phyloP scores from a whole-genome alignment of 2,329 filamentous ascomycete genomes.

The Trichoderma guizhouense region DNA sequence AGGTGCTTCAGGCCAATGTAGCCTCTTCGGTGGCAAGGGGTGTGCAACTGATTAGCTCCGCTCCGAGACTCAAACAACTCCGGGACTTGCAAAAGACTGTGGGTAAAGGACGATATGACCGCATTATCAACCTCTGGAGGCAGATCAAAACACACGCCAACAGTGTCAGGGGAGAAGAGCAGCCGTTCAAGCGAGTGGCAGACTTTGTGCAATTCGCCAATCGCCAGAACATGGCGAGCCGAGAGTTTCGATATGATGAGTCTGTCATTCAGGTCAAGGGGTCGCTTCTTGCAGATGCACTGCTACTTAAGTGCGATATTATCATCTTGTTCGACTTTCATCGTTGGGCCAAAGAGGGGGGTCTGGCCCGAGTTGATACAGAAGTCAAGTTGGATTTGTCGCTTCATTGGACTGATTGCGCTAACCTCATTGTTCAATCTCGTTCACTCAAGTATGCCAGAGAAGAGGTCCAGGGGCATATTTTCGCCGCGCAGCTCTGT shows the following conservation, averaged over 20 bases:
- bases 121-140: constrained; percentile 16
- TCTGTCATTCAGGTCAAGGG: constrained; percentile 36
- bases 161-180: constrained; percentile 42
- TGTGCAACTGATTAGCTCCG: not conserved
- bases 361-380: not conserved
- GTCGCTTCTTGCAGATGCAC: constrained; percentile 39
- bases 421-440: constrained; percentile 39
- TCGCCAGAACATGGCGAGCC: constrained; percentile 24
- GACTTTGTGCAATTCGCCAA: constrained; percentile 42
- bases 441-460: constrained; percentile 33
- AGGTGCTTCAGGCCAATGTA: not conserved
- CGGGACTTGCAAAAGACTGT: not conserved
- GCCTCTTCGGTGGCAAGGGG: not conserved
- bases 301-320: constrained; percentile 49
- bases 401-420: constrained; percentile 38
- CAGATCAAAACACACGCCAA: constrained; percentile 16
- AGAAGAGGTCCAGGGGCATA: constrained; percentile 48
- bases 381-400: constrained; percentile 28
- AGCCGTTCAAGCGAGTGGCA: constrained; percentile 47
- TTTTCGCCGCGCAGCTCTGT: constrained; percentile 49
- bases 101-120: constrained; percentile 14
- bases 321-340: constrained; percentile 43
- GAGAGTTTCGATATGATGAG: constrained; percentile 35
- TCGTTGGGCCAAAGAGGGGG: constrained; percentile 11
- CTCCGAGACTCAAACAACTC: constrained; percentile 11